Conservation (phyloP, 768 basidiomycete species). For the Lactarius hengduanensis region DNA sequence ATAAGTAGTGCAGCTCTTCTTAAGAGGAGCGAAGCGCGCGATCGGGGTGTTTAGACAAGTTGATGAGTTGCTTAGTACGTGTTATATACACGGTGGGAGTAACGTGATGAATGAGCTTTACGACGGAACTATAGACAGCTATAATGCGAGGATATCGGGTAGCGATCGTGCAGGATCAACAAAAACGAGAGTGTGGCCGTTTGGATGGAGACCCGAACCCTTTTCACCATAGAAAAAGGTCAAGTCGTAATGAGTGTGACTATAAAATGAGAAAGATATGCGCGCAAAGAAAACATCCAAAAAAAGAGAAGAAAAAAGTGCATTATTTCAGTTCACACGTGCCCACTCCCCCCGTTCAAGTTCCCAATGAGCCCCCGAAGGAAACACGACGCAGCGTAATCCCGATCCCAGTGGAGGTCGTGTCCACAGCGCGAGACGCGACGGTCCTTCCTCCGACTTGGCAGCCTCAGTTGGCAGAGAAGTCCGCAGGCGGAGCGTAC, state of each 20-base stretch:
- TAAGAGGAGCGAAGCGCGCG: too few species aligned
- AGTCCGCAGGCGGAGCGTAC: slow-evolving; percentile 36
- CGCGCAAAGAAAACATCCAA: too few species aligned
- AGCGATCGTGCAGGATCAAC: not conserved
- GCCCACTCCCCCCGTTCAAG: slow-evolving; percentile 13
- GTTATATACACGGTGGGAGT: too few species aligned
- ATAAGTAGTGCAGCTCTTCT: too few species aligned
- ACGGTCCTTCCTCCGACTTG: slow-evolving; percentile 37
- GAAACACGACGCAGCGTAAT: slow-evolving; percentile 33
- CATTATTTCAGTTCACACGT: not conserved
- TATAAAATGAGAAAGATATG: not conserved
- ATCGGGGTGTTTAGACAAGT: too few species aligned
- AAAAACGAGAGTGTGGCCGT: not conserved
- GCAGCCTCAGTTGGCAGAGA: slow-evolving; percentile 37
- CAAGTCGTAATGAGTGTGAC: not conserved
- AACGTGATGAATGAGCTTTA: too few species aligned
- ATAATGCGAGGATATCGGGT: not conserved
- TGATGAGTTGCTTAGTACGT: too few species aligned
- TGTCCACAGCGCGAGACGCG: slow-evolving; percentile 32
- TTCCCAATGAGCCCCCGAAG: slow-evolving; percentile 34
- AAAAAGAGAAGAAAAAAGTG: too few species aligned
- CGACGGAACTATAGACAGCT: not conserved
- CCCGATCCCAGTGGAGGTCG: slow-evolving; percentile 33
- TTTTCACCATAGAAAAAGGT: not conserved
- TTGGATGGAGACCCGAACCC: not conserved